phyloP scores from a whole-genome alignment of 371 early-diverging fungal species.

The Blakeslea trispora region DNA sequence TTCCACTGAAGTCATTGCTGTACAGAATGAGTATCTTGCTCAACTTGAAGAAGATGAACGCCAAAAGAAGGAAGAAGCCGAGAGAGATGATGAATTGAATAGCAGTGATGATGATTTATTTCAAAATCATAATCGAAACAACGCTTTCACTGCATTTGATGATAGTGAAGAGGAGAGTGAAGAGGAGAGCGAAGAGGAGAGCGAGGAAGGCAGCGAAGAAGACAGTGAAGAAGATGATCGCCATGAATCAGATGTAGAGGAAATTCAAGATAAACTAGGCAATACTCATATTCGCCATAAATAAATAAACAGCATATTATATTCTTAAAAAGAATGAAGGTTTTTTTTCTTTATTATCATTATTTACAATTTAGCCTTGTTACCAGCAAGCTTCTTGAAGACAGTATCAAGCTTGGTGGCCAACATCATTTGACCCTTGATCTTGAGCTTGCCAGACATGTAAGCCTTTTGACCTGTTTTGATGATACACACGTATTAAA shows the following conservation, averaged over 20 bases:
- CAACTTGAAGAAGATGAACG: slow-evolving; percentile 58
- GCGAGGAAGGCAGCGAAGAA: slow-evolving; percentile 18
- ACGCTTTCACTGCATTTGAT: slow-evolving; percentile 40
- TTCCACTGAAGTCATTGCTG: slow-evolving; percentile 79
- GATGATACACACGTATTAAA: slow-evolving; percentile 62
- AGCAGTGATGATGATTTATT: slow-evolving; percentile 58
- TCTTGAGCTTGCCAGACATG: slow-evolving; percentile 82
- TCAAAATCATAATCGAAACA: slow-evolving; percentile 55
- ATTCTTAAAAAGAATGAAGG: neutral
- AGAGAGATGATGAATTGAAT: slow-evolving; percentile 20
- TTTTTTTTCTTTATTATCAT: slow-evolving; percentile 3
- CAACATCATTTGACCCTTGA: slow-evolving; percentile 90
- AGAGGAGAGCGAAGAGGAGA: slow-evolving; percentile 25
- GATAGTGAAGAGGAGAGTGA: slow-evolving; percentile 38
- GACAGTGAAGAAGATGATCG: neutral
- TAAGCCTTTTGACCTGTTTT: slow-evolving; percentile 75
- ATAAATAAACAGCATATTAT: neutral
- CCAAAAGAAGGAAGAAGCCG: slow-evolving; percentile 25
- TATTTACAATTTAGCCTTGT: slow-evolving; percentile 56
- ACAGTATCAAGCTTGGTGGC: slow-evolving; percentile 77
- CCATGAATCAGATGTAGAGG: slow-evolving; percentile 6
- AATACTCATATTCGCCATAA: slow-evolving; percentile 20
- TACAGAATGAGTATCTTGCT: slow-evolving; percentile 81
- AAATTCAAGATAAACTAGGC: slow-evolving; percentile 19
- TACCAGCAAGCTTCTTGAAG: slow-evolving; percentile 48